Percentiles rank a stretch among this genome's conserved stretches.
Evolutionary conservation across 148 eudicot species (phyloP).

Genomic region (Amaranthus hypochondriacus): DNA sequence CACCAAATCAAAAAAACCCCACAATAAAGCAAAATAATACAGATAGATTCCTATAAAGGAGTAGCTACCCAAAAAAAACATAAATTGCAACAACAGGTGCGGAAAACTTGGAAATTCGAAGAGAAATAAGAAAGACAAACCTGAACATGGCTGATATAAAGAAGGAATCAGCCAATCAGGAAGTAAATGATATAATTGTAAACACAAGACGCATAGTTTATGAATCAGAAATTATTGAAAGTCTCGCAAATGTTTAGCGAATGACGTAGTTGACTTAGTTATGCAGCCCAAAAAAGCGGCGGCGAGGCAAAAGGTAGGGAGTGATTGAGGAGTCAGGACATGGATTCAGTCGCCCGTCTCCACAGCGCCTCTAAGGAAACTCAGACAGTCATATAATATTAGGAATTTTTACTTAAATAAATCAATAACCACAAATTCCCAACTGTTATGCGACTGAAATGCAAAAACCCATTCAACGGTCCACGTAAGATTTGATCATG

Average conservation of each 20-base stretch:
- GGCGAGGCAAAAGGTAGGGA: not conserved
- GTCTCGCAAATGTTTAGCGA: too few species aligned
- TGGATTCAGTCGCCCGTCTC: not conserved
- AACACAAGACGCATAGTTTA: not conserved
- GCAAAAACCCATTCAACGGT: too few species aligned
- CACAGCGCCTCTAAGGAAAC: not conserved
- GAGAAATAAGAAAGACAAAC: slow-evolving; percentile 2
- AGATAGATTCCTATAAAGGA: not conserved
- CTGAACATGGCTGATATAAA: slow-evolving; percentile 21
- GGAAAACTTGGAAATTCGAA: not conserved
- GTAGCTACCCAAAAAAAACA: not conserved
- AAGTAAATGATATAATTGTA: not conserved
- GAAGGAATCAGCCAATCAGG: not conserved
- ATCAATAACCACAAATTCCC: too few species aligned
- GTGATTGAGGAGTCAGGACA: not conserved
- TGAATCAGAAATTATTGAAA: not conserved
- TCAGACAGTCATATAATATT: too few species aligned
- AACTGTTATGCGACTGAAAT: too few species aligned
- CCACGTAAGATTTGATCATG: too few species aligned
- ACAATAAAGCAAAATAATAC: not conserved
- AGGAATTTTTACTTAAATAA: too few species aligned
- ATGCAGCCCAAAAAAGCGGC: not conserved
- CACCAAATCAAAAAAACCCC: not conserved
- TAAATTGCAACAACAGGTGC: not conserved
- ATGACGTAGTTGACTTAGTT: too few species aligned